Base-by-base conservation (phyloP, 2,329 filamentous ascomycete species). In the Alternaria sp. region DNA sequence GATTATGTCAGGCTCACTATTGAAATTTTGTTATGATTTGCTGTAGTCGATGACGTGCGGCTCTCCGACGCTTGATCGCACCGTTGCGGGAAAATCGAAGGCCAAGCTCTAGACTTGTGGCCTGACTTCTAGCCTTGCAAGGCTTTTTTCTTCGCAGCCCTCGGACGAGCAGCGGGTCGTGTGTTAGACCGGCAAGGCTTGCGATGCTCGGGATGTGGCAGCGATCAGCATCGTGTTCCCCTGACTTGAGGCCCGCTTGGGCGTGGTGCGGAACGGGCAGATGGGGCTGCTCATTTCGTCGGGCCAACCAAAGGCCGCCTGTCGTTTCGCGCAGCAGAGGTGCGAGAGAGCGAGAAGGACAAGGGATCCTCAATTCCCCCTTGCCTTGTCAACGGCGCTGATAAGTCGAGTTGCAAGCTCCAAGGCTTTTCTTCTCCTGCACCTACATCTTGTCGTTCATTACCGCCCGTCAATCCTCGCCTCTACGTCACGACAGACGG, bases 261-360 rank as follows among this genome's bases (percentile, higher is more conserved):
- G 57, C 18, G 54, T 63, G 61, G 63, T 57, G 63, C 44, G 27
- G 54, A 43, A 59, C 38, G 51, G 63, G 62, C 46, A 45, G 30
- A 57, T 48, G 57, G 65, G 59, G 56, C 57, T 52, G 50, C 66
- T 74, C 68, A 72, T 75, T 74, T 73, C 60, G 64, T 49, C 59
- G 25, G 55, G 54, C 67, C 66, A 66, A 64, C 64, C 69, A 68
- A 20, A 9, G 28, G 16, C 14, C 64, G 59, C 56, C 46, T 59
- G 51, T 18, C 14, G 7, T 66, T 54, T 56, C 22, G 34, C 38
- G 38, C 38, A 40, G 60, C 58, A 63, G 43, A 38, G 32, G 3
- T 12, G 10, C n/a, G 25, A 56, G 63, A 65, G 40, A 22, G 40
- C 40, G 9, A 22, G 46, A 25, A 30, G 9, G 9, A 22, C 46